A percentile compares a stretch with the other conserved stretches of the same genome.
phyloP scores from a whole-genome alignment of 179 eudicot species.

The Pouteria campechiana region DNA sequence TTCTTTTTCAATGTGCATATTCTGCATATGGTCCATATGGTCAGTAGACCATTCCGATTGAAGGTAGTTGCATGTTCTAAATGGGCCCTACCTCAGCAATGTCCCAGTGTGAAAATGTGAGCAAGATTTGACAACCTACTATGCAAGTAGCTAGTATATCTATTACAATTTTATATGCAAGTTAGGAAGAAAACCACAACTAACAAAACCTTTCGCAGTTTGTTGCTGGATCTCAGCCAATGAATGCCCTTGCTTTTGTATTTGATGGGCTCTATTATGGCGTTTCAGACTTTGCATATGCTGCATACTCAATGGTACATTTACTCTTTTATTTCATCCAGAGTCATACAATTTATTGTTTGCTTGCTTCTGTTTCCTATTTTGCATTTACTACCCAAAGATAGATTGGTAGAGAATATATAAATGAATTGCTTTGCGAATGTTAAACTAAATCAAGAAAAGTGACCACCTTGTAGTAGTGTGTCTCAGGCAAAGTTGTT shows the following conservation, averaged over 20 bases:
- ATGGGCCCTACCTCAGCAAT: background rate
- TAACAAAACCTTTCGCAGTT: constrained; percentile 36
- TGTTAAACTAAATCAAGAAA: too few species aligned
- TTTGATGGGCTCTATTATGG: constrained; percentile 94
- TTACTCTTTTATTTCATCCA: background rate
- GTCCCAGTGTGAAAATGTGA: background rate
- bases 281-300: constrained; percentile 82
- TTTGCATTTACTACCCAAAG: constrained; percentile 4
- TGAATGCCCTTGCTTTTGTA: constrained; percentile 91
- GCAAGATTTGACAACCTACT: background rate
- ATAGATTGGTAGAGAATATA: too few species aligned
- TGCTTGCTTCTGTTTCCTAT: background rate
- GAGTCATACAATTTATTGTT: background rate
- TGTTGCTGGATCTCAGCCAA: constrained; percentile 90
- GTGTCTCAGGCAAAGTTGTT: too few species aligned
- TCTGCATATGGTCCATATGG: too few species aligned
- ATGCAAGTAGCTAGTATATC: background rate
- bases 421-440: too few species aligned
- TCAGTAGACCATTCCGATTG: background rate
- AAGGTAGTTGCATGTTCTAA: constrained; percentile 2
- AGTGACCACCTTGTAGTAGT: too few species aligned
- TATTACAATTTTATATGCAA: too few species aligned
- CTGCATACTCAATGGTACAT: constrained; percentile 81
- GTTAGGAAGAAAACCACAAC: background rate
- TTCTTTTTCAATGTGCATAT: too few species aligned